Conservation (phyloP, 2,329 filamentous ascomycete genomes). For the Aureobasidium sp. region DNA sequence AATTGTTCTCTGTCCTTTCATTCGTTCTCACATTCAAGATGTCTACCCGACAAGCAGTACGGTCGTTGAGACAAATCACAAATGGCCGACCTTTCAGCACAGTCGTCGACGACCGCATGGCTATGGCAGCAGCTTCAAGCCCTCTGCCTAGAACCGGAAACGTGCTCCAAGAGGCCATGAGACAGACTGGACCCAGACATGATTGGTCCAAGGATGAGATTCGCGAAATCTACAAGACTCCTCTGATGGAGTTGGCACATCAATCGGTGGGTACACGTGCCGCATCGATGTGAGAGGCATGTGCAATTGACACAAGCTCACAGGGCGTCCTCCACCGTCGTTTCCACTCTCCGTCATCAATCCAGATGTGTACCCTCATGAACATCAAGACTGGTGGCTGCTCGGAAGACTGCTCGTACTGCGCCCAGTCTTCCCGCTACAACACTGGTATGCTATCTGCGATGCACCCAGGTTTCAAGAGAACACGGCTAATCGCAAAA, state of each 20-base stretch:
- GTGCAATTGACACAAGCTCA: not conserved
- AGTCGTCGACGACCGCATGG: slow-evolving; percentile 27
- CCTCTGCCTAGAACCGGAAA: slow-evolving; percentile 18
- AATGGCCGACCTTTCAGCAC: slow-evolving; percentile 26
- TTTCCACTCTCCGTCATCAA: slow-evolving; percentile 73
- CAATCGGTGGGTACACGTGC: slow-evolving; percentile 20
- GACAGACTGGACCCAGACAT: slow-evolving; percentile 53
- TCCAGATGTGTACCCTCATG: slow-evolving; percentile 91
- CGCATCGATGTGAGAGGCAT: not conserved
- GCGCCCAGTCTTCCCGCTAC: slow-evolving; percentile 79
- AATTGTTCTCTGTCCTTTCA: not conserved
- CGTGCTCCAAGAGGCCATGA: slow-evolving; percentile 44
- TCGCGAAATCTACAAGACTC: slow-evolving; percentile 69
- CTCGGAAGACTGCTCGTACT: slow-evolving; percentile 89
- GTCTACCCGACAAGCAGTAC: slow-evolving; percentile 11
- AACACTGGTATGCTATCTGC: slow-evolving; percentile 40
- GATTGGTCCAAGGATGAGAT: slow-evolving; percentile 80
- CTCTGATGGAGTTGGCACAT: slow-evolving; percentile 60
- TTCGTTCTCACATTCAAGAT: not conserved
- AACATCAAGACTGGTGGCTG: slow-evolving; percentile 95
- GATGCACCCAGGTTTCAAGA: not conserved
- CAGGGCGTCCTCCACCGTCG: slow-evolving; percentile 70
- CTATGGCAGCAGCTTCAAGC: slow-evolving; percentile 19
- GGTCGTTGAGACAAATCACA: slow-evolving; percentile 15
- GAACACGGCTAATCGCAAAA: not conserved